Evolutionary conservation across 164 flowering plant genomes (phyloP), one percentile per base, ranked within the genome.

Genomic region (Tetracentron sinense): DNA sequence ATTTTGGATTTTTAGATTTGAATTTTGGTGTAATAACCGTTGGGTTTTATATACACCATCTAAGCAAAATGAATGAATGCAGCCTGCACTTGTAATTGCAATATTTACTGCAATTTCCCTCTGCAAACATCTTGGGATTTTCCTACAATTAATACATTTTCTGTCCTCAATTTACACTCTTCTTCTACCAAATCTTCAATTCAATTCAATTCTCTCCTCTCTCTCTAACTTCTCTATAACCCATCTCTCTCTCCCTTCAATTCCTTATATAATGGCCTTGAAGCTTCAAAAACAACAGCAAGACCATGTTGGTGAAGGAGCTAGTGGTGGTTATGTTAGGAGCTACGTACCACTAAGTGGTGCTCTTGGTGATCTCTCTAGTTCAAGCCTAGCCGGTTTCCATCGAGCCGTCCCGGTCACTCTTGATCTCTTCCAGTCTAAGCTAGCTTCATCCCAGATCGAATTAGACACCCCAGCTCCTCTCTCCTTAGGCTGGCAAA

Each of bases 121-220:
- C 77, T 81, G 76, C 78, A 70, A 74, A 62, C 76, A 61, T 76
- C 74, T 74, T 81, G 77, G 77, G 74, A 71, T 70, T 75, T 75
- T n/a, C 63, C 81, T 67, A 72, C 86, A 74, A 84, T 87, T 76
- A 85, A 84, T 87, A 77, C 85, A 76, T 73, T 82, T 86, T 75
- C 77, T 74, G 76, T 62, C 71, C 81, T 72, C 75, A 75, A 81
- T 83, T 82, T 81, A 80, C 74, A 72, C 79, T 70, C 80, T 53
- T 74, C 78, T 77, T 77, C 83, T 72, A 83, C 83, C 82, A 64
- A 64, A 68, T 63, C 79, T 78, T 80, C 82, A 84, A 79, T 81
- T 79, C 83, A 76, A 77, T 77, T 79, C 75, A n/a, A 72, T 60
- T 63, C 56, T 64, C 56, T 58, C 38, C 51, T 59, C 65, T 65